A percentile compares a stretch with the other conserved stretches of the same genome.
Conservation (phyloP, 306 rosid species). For the Prunus padus region DNA sequence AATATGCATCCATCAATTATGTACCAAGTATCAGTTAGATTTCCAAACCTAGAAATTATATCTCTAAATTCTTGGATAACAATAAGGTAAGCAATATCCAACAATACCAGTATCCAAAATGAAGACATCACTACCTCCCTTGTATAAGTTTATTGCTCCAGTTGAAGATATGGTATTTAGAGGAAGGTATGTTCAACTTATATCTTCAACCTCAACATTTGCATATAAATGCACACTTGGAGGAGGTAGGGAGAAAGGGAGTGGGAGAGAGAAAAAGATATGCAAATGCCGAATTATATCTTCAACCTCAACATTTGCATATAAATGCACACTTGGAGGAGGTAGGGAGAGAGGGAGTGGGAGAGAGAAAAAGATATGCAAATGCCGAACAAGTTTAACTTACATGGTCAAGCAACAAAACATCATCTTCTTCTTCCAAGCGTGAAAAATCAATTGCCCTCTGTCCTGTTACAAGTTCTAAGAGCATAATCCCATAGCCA, state of each 20-base stretch:
- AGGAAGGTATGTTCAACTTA: not conserved
- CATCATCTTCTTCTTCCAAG: slow-evolving; percentile 96
- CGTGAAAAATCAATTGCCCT: slow-evolving; percentile 96
- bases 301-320: not conserved
- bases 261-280: not conserved
- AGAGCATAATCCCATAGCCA: slow-evolving; percentile 95
- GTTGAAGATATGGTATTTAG: too few species aligned
- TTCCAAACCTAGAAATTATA: not conserved
- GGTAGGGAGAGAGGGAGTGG: slow-evolving; percentile 15
- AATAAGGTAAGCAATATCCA: not conserved
- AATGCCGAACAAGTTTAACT: slow-evolving; percentile 27
- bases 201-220: not conserved
- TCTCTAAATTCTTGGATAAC: not conserved
- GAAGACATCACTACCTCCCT: not conserved
- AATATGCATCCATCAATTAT: not conserved
- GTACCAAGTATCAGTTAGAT: not conserved
- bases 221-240: not conserved
- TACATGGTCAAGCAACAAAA: slow-evolving; percentile 91
- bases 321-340: not conserved
- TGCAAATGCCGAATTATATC: not conserved
- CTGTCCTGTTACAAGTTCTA: slow-evolving; percentile 96
- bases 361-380: not conserved
- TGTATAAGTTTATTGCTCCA: not conserved
- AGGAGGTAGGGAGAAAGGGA: slow-evolving; percentile 11
- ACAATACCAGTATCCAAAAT: not conserved